These are phyloP conservation scores for Chlorella sp. DNA, from an alignment of 139 green algal genomes.

Conservation along the genomic window DNA sequence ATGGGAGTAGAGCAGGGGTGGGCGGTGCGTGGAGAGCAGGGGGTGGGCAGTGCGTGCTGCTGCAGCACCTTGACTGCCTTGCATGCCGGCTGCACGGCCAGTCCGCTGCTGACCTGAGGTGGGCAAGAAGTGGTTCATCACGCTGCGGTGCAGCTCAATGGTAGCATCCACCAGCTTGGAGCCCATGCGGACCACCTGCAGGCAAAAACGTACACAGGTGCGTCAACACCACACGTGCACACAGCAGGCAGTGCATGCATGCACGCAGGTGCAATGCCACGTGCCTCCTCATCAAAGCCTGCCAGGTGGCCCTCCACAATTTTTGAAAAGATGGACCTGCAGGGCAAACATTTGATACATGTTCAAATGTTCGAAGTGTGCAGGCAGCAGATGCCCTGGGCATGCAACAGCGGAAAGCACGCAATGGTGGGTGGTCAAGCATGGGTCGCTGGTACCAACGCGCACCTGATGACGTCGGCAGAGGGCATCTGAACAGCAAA, in stretches of 20 bases:
- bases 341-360: background rate
- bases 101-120: slow-evolving; percentile 25
- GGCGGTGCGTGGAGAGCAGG: no score
- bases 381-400: background rate
- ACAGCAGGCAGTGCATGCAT: no score
- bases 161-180: slow-evolving; percentile 85
- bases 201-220: background rate
- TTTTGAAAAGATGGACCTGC: slow-evolving; percentile 53
- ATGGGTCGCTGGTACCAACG: background rate
- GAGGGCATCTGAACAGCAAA: slow-evolving; percentile 86
- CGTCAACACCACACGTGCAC: no score
- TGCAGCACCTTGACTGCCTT: background rate
- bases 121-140: slow-evolving; percentile 92
- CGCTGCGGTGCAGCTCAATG: slow-evolving; percentile 85
- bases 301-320: slow-evolving; percentile 77
- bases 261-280: no score
- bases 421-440: no score
- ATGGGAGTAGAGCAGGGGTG: background rate
- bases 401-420: background rate
- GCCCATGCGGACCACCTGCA: slow-evolving; percentile 51
- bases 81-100: background rate
- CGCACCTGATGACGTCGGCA: slow-evolving; percentile 70
- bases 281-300: slow-evolving; percentile 67
- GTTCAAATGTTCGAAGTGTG: background rate
- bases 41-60: background rate